Conservation (phyloP, 2,329 filamentous ascomycete species). For the Sporothrix variecibatus region DNA sequence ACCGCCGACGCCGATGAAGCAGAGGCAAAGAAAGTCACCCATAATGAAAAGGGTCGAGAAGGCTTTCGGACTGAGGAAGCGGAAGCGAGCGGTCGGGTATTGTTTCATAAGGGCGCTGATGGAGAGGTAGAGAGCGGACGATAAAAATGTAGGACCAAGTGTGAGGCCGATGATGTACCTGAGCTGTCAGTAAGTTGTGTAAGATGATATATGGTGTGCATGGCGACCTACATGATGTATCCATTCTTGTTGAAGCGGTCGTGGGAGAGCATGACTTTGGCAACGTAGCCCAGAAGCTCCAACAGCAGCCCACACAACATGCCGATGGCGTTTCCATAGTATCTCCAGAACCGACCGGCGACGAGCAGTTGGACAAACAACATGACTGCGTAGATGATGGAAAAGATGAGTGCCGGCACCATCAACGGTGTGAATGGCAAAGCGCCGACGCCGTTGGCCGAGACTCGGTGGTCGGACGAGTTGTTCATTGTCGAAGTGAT, state of each 20-base stretch:
- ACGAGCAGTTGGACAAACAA: slow-evolving; percentile 22
- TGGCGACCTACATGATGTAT: slow-evolving; percentile 31
- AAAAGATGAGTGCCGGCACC: slow-evolving; percentile 26
- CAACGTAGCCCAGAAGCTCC: slow-evolving; percentile 31
- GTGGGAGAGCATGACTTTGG: slow-evolving; percentile 30
- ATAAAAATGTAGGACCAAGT: slow-evolving; percentile 31
- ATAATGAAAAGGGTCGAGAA: slow-evolving; percentile 31
- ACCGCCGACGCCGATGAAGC: slow-evolving; percentile 31
- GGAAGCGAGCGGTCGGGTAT: slow-evolving; percentile 18
- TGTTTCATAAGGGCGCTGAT: slow-evolving; percentile 29
- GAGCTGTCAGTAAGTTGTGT: neutral
- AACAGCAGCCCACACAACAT: slow-evolving; percentile 31
- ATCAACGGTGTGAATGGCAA: slow-evolving; percentile 28
- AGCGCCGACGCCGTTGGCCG: slow-evolving; percentile 28
- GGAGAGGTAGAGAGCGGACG: slow-evolving; percentile 30
- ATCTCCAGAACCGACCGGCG: slow-evolving; percentile 24
- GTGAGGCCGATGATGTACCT: slow-evolving; percentile 34
- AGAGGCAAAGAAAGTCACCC: slow-evolving; percentile 31
- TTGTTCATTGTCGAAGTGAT: neutral
- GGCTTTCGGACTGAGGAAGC: slow-evolving; percentile 20
- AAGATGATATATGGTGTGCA: too few relatives aligned
- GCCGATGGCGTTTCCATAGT: slow-evolving; percentile 32
- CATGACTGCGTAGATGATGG: slow-evolving; percentile 21
- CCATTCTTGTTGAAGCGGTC: slow-evolving; percentile 30
- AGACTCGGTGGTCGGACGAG: neutral